These are phyloP conservation scores for Tricholoma sp. DNA, from an alignment of 768 basidiomycete species.

Conservation along the genomic window DNA sequence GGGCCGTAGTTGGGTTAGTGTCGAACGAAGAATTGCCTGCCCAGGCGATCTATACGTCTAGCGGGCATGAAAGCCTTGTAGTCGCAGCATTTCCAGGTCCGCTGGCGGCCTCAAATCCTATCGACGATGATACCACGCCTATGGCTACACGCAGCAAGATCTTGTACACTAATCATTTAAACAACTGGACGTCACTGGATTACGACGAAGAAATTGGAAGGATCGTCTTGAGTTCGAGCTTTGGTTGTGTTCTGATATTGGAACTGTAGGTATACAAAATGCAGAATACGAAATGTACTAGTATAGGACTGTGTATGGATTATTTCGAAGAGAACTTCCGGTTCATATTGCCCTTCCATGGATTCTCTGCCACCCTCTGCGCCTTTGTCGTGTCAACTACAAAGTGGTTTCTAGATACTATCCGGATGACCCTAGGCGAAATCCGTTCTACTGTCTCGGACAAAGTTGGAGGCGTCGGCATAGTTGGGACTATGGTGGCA, in stretches of 20 bases:
- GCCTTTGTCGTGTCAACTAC: no score
- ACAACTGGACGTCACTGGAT: constrained; percentile 55
- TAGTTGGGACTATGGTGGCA: not conserved
- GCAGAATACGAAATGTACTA: not conserved
- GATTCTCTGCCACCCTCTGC: not conserved
- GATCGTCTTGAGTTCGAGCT: constrained; percentile 46
- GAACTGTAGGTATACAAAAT: constrained; percentile 18
- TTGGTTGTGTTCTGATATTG: constrained; percentile 41
- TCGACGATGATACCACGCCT: not conserved
- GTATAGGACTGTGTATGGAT: not conserved
- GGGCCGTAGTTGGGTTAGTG: constrained; percentile 34
- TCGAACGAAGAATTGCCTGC: constrained; percentile 16
- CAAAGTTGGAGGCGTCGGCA: not conserved
- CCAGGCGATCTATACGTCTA: constrained; percentile 11
- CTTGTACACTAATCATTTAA: constrained; percentile 26
- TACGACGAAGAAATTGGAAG: constrained; percentile 55
- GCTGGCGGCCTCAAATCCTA: constrained; percentile 12
- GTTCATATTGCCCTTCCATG: not conserved
- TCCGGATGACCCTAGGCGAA: not conserved
- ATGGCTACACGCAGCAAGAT: constrained; percentile 16
- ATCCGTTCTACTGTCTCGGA: not conserved
- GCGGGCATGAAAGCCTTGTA: constrained; percentile 31
- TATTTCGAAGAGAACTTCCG: not conserved
- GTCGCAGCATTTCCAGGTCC: constrained; percentile 49
- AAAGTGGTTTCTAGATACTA: not conserved